Evolutionary conservation across 2,329 filamentous ascomycete species (phyloP), one percentile per base, ranked within the genome.

Genomic region (Cordyceps cateniannulata): DNA sequence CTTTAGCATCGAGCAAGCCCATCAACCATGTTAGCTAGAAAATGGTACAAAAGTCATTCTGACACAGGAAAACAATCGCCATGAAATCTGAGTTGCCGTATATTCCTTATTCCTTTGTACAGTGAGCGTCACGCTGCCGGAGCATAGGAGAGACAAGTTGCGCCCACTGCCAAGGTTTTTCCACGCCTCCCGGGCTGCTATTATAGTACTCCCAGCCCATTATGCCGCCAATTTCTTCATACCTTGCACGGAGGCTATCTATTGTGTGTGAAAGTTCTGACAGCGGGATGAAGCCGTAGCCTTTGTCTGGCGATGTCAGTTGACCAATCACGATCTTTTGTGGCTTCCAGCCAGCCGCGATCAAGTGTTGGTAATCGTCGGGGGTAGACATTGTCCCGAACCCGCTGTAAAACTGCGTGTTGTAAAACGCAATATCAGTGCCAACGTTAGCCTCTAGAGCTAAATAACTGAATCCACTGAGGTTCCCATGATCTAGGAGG

Each of bases 191-290:
- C 1, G 87, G 86, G 52, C 83, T 72, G 54, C 85, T 83, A 74
- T 95, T 93, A 75, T 91, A 96, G 69, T 93, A 96, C 74, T 96
- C 91, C 91, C 91, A 96, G 5, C 90, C 90, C 85, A 92, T 91
- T 2, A 96, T 85, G 0, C 92, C 92, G 1, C 91, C 91, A 69
- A 96, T 91, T 3, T 76, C 76, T 1, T 83, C 83, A 68, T 89
- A 91, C 63, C 72, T 70, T 3, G 59, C 64, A 16, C 72, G 68
- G 12, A 83, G 66, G 29, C 71, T 68, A 20, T 65, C 62, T 2
- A 82, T 66, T 5, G 78, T 78, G 0, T 66, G 54, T 6, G 73
- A 74, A 18, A 80, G 62, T 62, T 79, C 79, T 45, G 80, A 75
- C 18, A 76, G 75, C 18, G 69, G 66, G 2, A 81, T 75, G 63